These are phyloP conservation scores for Penicillium sp. DNA, from an alignment of 2,329 filamentous ascomycete genomes.

Conservation along the genomic window DNA sequence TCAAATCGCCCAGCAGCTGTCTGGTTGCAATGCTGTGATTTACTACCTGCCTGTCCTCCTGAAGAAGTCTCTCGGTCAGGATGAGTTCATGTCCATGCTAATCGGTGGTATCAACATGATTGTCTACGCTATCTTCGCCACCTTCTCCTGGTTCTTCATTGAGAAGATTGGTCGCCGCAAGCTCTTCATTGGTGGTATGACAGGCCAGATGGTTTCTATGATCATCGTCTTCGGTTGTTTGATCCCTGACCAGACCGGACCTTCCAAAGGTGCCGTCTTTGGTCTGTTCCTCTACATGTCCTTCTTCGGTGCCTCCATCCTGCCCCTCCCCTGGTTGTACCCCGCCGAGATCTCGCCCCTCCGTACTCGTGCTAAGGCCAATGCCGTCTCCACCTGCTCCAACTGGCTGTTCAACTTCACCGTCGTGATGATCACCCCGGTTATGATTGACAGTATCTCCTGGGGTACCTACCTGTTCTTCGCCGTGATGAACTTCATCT, in stretches of 20 bases:
- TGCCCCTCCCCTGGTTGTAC: constrained; percentile 61
- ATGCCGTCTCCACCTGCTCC: constrained; percentile 54
- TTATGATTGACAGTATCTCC: constrained; percentile 40
- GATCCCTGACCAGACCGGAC: constrained; percentile 29
- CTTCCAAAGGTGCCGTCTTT: constrained; percentile 49
- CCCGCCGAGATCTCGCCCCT: constrained; percentile 56
- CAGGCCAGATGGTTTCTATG: constrained; percentile 43
- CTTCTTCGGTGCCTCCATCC: constrained; percentile 65
- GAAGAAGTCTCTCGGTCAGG: constrained; percentile 45
- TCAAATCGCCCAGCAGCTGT: constrained; percentile 51
- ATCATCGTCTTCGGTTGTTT: constrained; percentile 43
- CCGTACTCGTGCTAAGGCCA: constrained; percentile 57
- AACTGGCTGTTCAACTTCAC: constrained; percentile 61
- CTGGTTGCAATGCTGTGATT: constrained; percentile 53
- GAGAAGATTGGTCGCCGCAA: constrained; percentile 51
- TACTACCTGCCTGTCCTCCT: constrained; percentile 53
- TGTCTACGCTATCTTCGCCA: constrained; percentile 43
- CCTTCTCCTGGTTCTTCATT: constrained; percentile 51
- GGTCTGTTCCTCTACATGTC: constrained; percentile 70
- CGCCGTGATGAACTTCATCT: constrained; percentile 43
- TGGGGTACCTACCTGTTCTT: constrained; percentile 51
- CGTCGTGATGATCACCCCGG: constrained; percentile 52
- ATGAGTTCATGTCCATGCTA: constrained; percentile 48
- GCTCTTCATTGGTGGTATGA: constrained; percentile 41
- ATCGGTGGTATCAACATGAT: constrained; percentile 57